Evolutionary conservation across 2,329 filamentous ascomycete species (phyloP), one percentile per base, ranked within the genome.

Genomic region (Exophiala viscosa): DNA sequence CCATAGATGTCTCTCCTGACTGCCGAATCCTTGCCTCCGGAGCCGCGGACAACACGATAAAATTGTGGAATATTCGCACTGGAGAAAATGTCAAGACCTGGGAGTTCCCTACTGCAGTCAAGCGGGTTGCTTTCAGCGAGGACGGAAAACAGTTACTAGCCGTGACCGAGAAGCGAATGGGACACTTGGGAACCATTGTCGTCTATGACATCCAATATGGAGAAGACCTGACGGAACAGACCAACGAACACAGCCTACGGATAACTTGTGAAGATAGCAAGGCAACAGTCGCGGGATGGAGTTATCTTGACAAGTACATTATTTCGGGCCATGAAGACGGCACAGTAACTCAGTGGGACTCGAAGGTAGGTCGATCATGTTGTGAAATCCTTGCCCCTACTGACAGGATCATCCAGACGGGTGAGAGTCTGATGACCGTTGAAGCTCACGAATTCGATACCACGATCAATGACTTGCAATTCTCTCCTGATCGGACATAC

Each of bases 101-200:
- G 93, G 91, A 99, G 64, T 96, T 96, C 76, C 85, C 88, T 55
- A 97, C 93, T 40, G 90, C 91, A 61, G 90, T 99, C 73, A 97
- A 99, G 84, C 85, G 93, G 66, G 91, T 96, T 71, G 92, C 96
- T 76, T 99, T 99, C 79, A 91, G 85, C 70, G 87, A 95, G 67
- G 93, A 99, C 73, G 93, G 92, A 67, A 87, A 83, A 67, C 84
- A 88, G 76, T 80, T 99, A 65, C 79, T 99, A 61, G 92, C 90
- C 60, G 91, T 99, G 60, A 99, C 93, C 48, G 93, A 99, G 79
- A 96, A 96, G 87, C 90, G 93, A 67, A 96, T 95, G 84, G 93
- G 93, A 63, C 92, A 90, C 75, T 80, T 97, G 62, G 90, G 89
- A 69, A 95, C 91, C 64, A 96, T 99, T 67, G 86, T 92, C 58